Percentiles rank a stretch among this genome's conserved stretches.
Conservation (phyloP, 2,329 filamentous ascomycete species). For the Colletotrichum australisinense region DNA sequence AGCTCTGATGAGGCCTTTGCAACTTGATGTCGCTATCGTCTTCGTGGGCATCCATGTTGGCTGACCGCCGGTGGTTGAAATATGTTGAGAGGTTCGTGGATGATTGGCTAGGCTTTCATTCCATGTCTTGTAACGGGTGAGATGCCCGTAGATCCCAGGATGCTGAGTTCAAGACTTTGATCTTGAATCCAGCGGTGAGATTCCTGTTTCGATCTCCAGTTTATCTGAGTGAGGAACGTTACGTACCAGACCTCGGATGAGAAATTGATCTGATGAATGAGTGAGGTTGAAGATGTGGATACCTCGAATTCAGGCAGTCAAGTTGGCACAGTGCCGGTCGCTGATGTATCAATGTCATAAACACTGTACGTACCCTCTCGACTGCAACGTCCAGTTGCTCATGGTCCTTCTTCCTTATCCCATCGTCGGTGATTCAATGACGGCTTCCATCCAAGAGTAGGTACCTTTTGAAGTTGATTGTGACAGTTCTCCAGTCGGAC, state of each 20-base stretch:
- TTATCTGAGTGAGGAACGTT: background rate
- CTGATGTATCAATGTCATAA: no score
- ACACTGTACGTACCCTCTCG: background rate
- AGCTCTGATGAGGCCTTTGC: constrained; percentile 69
- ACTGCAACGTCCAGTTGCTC: no score
- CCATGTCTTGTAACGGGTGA: background rate
- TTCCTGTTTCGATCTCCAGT: background rate
- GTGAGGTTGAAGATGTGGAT: background rate
- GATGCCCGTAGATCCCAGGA: background rate
- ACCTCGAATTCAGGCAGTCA: background rate
- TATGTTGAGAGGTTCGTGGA: background rate
- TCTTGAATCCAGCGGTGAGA: no score
- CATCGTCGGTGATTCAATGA: no score
- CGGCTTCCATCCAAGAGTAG: no score
- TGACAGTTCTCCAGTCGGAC: no score
- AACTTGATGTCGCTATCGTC: constrained; percentile 72
- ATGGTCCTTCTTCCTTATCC: no score
- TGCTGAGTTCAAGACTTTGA: no score
- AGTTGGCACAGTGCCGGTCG: background rate
- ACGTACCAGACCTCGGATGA: background rate
- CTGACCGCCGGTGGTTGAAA: background rate
- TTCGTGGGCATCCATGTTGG: constrained; percentile 69
- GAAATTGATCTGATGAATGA: background rate
- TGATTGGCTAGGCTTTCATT: background rate
- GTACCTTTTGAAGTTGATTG: no score